phyloP scores from a whole-genome alignment of 2,329 filamentous ascomycete genomes.

The Aspergillus nomiae region DNA sequence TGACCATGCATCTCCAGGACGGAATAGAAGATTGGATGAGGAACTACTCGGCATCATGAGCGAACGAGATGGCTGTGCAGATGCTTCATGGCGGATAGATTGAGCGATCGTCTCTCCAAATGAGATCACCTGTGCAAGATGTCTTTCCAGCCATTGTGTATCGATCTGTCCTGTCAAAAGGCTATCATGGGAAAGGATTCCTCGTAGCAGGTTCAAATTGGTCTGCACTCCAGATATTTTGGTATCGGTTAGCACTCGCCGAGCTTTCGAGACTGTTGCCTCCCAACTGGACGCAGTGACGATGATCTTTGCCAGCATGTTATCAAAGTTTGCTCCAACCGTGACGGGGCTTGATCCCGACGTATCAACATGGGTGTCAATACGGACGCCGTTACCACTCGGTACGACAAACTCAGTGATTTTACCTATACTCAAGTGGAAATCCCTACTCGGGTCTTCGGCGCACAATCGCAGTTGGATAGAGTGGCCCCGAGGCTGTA shows the following conservation, averaged over 20 bases:
- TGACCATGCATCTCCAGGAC: constrained; percentile 62
- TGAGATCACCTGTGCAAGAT: constrained; percentile 46
- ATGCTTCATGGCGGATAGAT: constrained; percentile 2
- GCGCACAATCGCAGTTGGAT: constrained; percentile 62
- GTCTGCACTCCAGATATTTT: constrained; percentile 60
- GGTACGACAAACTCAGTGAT: constrained; percentile 58
- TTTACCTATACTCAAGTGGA: constrained; percentile 62
- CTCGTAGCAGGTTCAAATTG: constrained; percentile 57
- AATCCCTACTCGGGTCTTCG: constrained; percentile 56
- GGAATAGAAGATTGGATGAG: constrained; percentile 51
- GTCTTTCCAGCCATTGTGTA: constrained; percentile 60
- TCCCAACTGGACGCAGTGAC: constrained; percentile 57
- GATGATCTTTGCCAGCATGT: constrained; percentile 61
- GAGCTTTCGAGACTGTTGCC: constrained; percentile 56
- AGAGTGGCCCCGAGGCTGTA: constrained; percentile 28
- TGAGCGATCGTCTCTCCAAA: constrained; percentile 33
- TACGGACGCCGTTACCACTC: constrained; percentile 58
- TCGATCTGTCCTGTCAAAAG: constrained; percentile 54
- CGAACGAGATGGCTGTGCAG: not conserved
- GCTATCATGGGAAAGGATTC: constrained; percentile 53
- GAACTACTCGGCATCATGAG: constrained; percentile 20
- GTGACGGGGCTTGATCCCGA: constrained; percentile 40
- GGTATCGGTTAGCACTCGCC: constrained; percentile 58
- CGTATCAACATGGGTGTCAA: constrained; percentile 58
- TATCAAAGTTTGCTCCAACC: constrained; percentile 60